A percentile compares a stretch with the other conserved stretches of the same genome.
phyloP scores from a whole-genome alignment of 805 yeast species.

The Candida parachauliodes region DNA sequence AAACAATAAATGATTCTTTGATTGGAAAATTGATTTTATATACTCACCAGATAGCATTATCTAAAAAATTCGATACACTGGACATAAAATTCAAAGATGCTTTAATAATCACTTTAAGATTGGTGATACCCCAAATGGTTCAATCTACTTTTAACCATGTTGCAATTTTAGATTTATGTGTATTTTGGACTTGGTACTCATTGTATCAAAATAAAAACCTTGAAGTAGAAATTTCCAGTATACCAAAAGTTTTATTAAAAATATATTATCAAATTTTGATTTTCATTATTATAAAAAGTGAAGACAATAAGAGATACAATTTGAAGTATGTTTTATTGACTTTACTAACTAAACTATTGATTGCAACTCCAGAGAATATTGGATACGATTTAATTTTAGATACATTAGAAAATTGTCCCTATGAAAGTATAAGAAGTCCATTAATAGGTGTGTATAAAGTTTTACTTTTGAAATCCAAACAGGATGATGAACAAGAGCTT shows the following conservation, averaged over 20 bases:
- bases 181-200: conserved; percentile 40
- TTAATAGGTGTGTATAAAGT: conserved; percentile 69
- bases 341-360: conserved; percentile 59
- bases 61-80: conserved; percentile 14
- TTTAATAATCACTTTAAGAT: conserved; percentile 22
- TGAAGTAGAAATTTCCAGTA: conserved; percentile 26
- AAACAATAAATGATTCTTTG: conserved; percentile 25
- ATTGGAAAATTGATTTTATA: conserved; percentile 23
- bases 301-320: conserved; percentile 18
- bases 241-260: conserved; percentile 28
- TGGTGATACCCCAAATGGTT: conserved; percentile 34
- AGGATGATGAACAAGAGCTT: conserved; percentile 9
- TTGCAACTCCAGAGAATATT: conserved; percentile 51
- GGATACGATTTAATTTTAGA: conserved; percentile 62
- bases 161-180: conserved; percentile 24
- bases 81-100: conserved; percentile 19
- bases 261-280: conserved; percentile 31
- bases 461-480: conserved; percentile 42
- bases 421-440: conserved; percentile 54
- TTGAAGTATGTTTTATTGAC: conserved; percentile 50
- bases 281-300: conserved; percentile 13
- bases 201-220: conserved; percentile 19
- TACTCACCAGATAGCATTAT: conserved; percentile 16
- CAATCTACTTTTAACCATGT: conserved; percentile 18
- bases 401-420: conserved; percentile 64